phyloP scores from a whole-genome alignment of 2,329 filamentous ascomycete species.

The Gaeumannomyces sp. region DNA sequence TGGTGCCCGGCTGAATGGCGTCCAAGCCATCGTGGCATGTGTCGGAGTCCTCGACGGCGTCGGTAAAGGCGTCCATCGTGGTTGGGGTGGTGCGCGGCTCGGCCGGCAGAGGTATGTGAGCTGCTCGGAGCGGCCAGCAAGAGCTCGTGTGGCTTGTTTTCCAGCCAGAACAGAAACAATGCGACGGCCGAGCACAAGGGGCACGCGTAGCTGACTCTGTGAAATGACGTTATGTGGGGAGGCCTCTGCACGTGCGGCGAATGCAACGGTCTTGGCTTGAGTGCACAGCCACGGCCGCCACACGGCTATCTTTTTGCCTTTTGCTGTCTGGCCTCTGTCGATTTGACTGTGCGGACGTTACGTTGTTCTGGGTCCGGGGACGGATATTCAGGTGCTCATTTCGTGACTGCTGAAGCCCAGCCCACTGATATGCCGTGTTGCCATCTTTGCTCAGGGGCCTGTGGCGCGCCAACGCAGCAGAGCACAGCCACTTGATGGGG shows the following conservation, averaged over 20 bases:
- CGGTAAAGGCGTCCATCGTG: constrained; percentile 18
- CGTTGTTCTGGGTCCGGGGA: background rate
- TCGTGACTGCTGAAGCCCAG: background rate
- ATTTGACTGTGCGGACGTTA: background rate
- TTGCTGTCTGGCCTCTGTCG: background rate
- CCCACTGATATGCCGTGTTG: background rate
- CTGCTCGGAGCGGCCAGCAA: background rate
- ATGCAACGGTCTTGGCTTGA: background rate
- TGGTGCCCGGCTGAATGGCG: constrained; percentile 30
- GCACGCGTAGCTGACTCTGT: background rate
- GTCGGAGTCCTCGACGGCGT: constrained; percentile 16
- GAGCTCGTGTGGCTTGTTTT: constrained; percentile 4
- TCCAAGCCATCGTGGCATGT: constrained; percentile 19
- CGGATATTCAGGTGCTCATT: background rate
- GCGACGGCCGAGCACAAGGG: background rate
- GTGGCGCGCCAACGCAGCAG: too few relatives aligned
- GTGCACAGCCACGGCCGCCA: background rate
- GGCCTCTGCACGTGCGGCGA: background rate
- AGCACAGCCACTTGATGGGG: background rate
- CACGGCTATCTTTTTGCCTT: background rate
- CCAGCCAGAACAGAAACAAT: background rate
- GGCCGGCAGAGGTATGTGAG: background rate
- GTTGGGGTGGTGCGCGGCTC: constrained; percentile 1
- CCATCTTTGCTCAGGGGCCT: background rate
- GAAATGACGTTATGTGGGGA: constrained; percentile 1